A percentile compares a stretch with the other conserved stretches of the same genome.
phyloP scores from a whole-genome alignment of 2,329 filamentous ascomycete species.

The Ceratocystis alfenasii region DNA sequence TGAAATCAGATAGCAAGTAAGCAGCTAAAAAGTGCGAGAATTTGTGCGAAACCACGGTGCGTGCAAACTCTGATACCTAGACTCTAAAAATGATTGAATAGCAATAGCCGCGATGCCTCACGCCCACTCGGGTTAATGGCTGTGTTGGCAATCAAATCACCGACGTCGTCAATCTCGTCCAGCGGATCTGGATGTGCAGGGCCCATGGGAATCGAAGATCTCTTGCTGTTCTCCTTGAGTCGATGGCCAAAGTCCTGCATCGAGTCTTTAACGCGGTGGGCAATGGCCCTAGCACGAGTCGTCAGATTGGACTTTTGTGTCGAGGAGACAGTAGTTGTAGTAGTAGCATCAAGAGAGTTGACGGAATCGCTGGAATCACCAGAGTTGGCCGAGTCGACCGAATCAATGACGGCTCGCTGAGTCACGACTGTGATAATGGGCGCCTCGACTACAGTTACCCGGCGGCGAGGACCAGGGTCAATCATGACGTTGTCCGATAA shows the following conservation, averaged over 20 bases:
- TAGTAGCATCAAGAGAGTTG: background rate
- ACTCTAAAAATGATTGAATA: background rate
- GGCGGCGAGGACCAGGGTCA: background rate
- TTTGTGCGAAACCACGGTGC: background rate
- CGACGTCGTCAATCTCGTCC: background rate
- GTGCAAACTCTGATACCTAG: no score
- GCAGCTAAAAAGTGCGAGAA: background rate
- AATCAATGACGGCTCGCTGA: background rate
- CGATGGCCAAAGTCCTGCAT: background rate
- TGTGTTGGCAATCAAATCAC: background rate
- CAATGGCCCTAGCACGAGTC: background rate
- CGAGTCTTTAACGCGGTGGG: background rate
- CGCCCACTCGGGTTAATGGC: background rate
- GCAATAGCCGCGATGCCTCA: background rate
- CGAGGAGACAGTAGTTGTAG: background rate
- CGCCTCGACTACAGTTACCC: background rate
- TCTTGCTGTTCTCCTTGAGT: slow-evolving; percentile 1
- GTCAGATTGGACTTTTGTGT: background rate
- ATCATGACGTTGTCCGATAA: background rate
- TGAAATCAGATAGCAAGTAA: no score
- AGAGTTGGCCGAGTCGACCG: background rate
- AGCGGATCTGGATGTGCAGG: background rate
- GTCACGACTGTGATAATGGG: background rate
- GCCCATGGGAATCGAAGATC: background rate
- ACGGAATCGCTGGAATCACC: background rate